Evolutionary conservation across 2,329 filamentous ascomycete species (phyloP).

Genomic region (Colletotrichum neosansevieriae): DNA sequence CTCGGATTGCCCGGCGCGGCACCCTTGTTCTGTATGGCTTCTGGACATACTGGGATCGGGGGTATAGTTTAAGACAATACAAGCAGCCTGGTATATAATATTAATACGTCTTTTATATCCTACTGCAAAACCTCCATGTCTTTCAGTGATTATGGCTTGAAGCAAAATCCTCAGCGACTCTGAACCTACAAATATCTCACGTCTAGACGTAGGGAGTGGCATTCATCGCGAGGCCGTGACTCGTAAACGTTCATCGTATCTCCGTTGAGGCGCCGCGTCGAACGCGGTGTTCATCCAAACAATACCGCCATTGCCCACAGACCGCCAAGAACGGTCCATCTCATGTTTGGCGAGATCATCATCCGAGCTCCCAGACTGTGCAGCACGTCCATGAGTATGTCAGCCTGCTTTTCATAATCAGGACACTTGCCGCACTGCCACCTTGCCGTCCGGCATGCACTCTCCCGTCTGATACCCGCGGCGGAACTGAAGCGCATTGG

Average conservation of each 20-base stretch:
- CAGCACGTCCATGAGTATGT: constrained; percentile 23
- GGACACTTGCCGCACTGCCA: constrained; percentile 38
- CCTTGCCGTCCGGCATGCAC: constrained; percentile 39
- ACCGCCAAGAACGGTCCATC: not conserved
- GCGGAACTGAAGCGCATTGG: constrained; percentile 42
- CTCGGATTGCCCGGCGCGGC: not conserved
- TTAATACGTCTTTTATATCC: constrained; percentile 2
- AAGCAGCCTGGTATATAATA: constrained; percentile 23
- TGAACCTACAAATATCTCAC: too few relatives aligned
- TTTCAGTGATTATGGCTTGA: not conserved
- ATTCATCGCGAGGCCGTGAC: not conserved
- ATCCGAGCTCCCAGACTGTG: not conserved
- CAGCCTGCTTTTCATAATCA: constrained; percentile 37
- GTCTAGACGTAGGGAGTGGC: not conserved
- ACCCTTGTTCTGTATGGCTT: constrained; percentile 9
- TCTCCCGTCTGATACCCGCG: constrained; percentile 42
- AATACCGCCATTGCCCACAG: not conserved
- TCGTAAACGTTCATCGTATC: not conserved
- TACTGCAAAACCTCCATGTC: not conserved
- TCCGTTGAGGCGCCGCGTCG: too few relatives aligned
- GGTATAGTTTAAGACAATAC: constrained; percentile 13
- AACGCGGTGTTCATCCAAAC: not conserved
- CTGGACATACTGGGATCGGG: constrained; percentile 1
- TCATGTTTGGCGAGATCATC: not conserved
- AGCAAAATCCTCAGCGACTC: too few relatives aligned